Percentiles rank a stretch among this genome's conserved stretches.
Conservation (phyloP, 441 rosid genomes). For the Euphorbia corollata region DNA sequence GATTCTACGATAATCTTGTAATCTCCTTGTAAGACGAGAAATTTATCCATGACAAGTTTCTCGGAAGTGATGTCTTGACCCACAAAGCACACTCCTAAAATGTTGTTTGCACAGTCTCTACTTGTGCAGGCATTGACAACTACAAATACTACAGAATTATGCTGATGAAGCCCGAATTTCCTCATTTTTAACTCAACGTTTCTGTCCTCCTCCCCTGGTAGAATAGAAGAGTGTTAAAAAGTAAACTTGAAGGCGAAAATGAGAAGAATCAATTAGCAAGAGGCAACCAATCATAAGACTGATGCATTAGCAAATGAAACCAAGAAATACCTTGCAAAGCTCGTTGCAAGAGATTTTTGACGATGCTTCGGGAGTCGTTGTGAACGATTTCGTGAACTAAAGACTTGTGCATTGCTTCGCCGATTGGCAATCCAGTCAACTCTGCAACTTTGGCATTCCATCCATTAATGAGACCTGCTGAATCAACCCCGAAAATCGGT, state of each 20-base stretch:
- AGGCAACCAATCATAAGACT: background rate
- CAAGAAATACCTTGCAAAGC: slow-evolving; percentile 61
- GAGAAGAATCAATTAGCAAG: slow-evolving; percentile 4
- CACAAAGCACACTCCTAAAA: slow-evolving; percentile 65
- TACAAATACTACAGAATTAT: slow-evolving; percentile 38
- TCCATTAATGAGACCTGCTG: slow-evolving; percentile 59
- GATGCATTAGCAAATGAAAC: too few species aligned
- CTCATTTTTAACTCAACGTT: slow-evolving; percentile 58
- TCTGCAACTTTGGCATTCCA: slow-evolving; percentile 75
- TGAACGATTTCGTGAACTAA: slow-evolving; percentile 52
- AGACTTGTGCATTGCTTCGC: slow-evolving; percentile 66
- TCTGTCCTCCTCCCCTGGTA: slow-evolving; percentile 61
- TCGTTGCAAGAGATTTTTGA: slow-evolving; percentile 42
- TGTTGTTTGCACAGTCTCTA: slow-evolving; percentile 47
- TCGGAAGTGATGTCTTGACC: slow-evolving; percentile 76
- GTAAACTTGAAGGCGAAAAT: background rate
- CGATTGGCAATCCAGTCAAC: slow-evolving; percentile 52
- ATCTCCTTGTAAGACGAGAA: slow-evolving; percentile 70
- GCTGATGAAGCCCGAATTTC: slow-evolving; percentile 35
- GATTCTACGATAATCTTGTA: slow-evolving; percentile 64
- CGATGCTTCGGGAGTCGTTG: slow-evolving; percentile 37
- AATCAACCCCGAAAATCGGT: slow-evolving; percentile 76
- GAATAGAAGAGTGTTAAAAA: background rate
- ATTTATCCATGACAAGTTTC: slow-evolving; percentile 54
- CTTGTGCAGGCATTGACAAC: slow-evolving; percentile 67